These are phyloP conservation scores for Bruguiera gymnorhiza DNA, from an alignment of 345 rosid genomes.

Conservation along the genomic window DNA sequence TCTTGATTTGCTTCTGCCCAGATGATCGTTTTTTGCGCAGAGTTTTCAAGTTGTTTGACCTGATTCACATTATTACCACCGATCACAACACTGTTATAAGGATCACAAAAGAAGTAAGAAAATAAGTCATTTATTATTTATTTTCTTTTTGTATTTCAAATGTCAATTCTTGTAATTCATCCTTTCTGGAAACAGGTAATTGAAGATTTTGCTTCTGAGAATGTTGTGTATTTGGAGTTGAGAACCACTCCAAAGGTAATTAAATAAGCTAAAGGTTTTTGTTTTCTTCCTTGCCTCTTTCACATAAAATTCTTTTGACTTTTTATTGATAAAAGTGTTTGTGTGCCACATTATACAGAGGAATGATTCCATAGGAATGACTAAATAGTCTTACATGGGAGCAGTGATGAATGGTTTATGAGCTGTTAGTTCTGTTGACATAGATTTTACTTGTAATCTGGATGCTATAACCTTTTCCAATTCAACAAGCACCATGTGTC, in stretches of 20 bases:
- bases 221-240: conserved; percentile 81
- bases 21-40: conserved; percentile 69
- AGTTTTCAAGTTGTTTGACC: conserved; percentile 86
- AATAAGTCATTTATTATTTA: background rate
- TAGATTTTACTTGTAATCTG: too few relatives aligned
- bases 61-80: conserved; percentile 77
- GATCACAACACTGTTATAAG: conserved; percentile 77
- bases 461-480: too few relatives aligned
- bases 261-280: background rate
- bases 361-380: too few relatives aligned
- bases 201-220: conserved; percentile 91
- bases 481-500: too few relatives aligned
- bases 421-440: too few relatives aligned
- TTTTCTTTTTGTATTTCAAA: background rate
- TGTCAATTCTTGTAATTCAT: background rate
- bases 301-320: too few relatives aligned
- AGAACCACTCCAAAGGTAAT: conserved; percentile 94
- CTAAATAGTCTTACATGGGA: too few relatives aligned
- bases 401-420: too few relatives aligned
- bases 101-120: conserved; percentile 73
- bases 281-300: too few relatives aligned
- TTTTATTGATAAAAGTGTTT: too few relatives aligned
- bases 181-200: conserved; percentile 49
- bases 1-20: conserved; percentile 17
- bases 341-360: too few relatives aligned